Base-by-base conservation (phyloP, 1,284 basidiomycete genomes). In the Coniferiporia sulphurascens region DNA sequence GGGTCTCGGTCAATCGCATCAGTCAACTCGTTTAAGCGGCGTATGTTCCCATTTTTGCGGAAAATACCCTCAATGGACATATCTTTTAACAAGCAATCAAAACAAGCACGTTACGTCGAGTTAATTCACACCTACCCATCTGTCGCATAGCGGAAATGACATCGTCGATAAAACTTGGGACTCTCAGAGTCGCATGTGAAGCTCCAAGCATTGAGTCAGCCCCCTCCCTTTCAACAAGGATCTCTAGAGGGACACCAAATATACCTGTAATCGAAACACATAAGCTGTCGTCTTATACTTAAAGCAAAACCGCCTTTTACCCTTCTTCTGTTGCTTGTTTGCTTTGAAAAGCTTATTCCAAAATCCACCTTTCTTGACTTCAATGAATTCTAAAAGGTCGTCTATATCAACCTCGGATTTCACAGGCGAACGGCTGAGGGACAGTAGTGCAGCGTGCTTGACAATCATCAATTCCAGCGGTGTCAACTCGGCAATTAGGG, bases 11-110 rank as follows among this genome's bases (percentile, higher is more conserved):
- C 97, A 56, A 99, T 89, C 15, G 91, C 86, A 63, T 99, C 96
- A 3, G 89, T 88, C 32, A 98, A 79, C 66, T 95, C 91, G 70
- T 93, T 94, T 61, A 98, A 79, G 59, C 93, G 84, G 55, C 95
- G 85, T 69, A 99, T 98, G 71, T 99, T 98, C 59, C 96, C 96
- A 71, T 98, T 98, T 78, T 97, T 95, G 56, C 96, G 85, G 82
- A 99, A 99, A 64, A 99, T 97, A 62, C 96, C 96, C 74, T 99
- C 97, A 43, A 99, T 83, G 4, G 96, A 98, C 89, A 99, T 93
- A 74, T 99, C 94, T 96, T 66, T 52, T 51, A 52, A 53, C 49
- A 19, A 45, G 41, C 48, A 50, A 58, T 19, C 32, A 62, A 54
- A 34, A 59, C 32, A 36, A 19, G 21, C 8, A 15, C 9, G 36